Evolutionary conservation across 2,329 filamentous ascomycete species (phyloP).

Genomic region (Arthrobotrys sinensis): DNA sequence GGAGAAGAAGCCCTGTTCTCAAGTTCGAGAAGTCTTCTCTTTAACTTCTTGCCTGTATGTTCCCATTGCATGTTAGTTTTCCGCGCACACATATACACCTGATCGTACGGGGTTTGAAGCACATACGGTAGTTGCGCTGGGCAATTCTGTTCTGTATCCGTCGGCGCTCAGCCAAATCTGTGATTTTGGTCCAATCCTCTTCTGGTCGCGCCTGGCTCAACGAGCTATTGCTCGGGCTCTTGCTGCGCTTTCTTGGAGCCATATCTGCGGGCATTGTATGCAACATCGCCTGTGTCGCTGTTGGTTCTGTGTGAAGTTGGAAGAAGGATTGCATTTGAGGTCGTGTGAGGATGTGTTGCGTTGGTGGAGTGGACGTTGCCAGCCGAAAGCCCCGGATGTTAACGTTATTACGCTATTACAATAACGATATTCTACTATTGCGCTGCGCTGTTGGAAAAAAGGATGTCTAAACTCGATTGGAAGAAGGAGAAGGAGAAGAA

Average conservation of each 20-base stretch:
- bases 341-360: constrained; percentile 59
- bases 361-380: constrained; percentile 46
- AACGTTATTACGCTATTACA: constrained; percentile 31
- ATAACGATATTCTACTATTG: constrained; percentile 14
- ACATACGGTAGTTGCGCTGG: constrained; percentile 78
- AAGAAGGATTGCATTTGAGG: constrained; percentile 61
- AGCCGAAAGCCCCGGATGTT: constrained; percentile 18
- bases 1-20: constrained; percentile 78
- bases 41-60: constrained; percentile 86
- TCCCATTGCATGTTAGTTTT: constrained; percentile 35
- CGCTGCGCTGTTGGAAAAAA: constrained; percentile 1
- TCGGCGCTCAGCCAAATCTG: constrained; percentile 78
- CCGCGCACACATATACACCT: background rate
- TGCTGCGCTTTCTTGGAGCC: constrained; percentile 61
- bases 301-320: constrained; percentile 58
- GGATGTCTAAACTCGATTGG: constrained; percentile 30
- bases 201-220: constrained; percentile 69
- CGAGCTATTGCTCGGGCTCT: constrained; percentile 60
- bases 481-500: constrained; percentile 14
- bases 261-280: constrained; percentile 61
- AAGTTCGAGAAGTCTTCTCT: constrained; percentile 88
- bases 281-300: constrained; percentile 58
- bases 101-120: constrained; percentile 5
- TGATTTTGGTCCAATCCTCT: constrained; percentile 82
- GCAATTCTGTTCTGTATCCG: constrained; percentile 81